Conservation (phyloP, 805 yeast genomes). For the Debaryomyces castellii region DNA sequence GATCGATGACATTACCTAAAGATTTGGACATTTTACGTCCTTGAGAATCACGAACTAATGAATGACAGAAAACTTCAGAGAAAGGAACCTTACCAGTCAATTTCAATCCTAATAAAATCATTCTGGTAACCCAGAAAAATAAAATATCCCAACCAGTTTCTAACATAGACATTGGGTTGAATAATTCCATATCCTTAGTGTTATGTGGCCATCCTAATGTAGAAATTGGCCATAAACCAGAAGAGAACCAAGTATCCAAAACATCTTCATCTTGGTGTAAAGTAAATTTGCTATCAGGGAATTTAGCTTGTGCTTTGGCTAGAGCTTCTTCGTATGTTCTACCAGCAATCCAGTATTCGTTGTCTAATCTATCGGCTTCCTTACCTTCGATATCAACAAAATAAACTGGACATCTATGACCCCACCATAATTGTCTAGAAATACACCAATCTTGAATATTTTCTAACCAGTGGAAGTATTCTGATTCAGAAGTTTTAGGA, state of each 20-base stretch:
- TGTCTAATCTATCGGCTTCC: slow-evolving; percentile 60
- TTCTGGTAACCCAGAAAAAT: slow-evolving; percentile 98
- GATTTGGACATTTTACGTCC: slow-evolving; percentile 99
- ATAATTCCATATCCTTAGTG: slow-evolving; percentile 69
- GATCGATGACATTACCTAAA: slow-evolving; percentile 94
- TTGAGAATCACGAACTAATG: slow-evolving; percentile 97
- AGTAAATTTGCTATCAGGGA: slow-evolving; percentile 66
- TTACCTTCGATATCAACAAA: slow-evolving; percentile 79
- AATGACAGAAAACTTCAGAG: slow-evolving; percentile 96
- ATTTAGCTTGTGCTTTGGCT: slow-evolving; percentile 72
- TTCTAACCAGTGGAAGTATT: slow-evolving; percentile 93
- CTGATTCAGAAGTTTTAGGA: slow-evolving; percentile 89
- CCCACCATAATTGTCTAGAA: slow-evolving; percentile 91
- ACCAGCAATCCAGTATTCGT: slow-evolving; percentile 89
- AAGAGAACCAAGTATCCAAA: slow-evolving; percentile 97
- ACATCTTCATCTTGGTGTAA: slow-evolving; percentile 97
- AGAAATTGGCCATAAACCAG: slow-evolving; percentile 97
- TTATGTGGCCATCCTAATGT: slow-evolving; percentile 94
- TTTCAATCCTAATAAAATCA: slow-evolving; percentile 89
- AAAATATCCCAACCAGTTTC: slow-evolving; percentile 99
- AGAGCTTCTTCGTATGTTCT: slow-evolving; percentile 80
- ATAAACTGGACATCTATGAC: slow-evolving; percentile 97
- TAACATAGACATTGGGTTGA: slow-evolving; percentile 88
- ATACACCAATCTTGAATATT: slow-evolving; percentile 99
- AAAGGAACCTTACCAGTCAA: slow-evolving; percentile 90